A percentile compares a stretch with the other conserved stretches of the same genome.
These are phyloP conservation scores for Clitopilus passeckerianus DNA, from an alignment of 768 basidiomycete species.

Conservation along the genomic window DNA sequence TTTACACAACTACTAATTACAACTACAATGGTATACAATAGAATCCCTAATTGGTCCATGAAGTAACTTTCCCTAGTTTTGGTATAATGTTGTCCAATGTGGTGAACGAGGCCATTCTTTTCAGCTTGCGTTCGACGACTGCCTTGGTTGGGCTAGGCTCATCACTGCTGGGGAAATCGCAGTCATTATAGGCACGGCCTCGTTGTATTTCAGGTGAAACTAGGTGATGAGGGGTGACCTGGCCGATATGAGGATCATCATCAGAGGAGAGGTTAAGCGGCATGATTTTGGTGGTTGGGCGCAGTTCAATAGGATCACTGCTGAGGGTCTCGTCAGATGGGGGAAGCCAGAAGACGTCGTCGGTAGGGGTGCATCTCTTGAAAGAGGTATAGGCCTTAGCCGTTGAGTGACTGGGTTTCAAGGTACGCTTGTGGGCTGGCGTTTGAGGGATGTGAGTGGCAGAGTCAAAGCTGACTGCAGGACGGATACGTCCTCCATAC, in stretches of 20 bases:
- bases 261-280: constrained; percentile 41
- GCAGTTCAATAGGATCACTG: constrained; percentile 2
- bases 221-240: constrained; percentile 66
- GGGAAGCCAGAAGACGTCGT: background rate
- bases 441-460: background rate
- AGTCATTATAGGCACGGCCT: constrained; percentile 18
- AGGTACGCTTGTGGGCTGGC: background rate
- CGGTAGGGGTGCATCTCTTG: background rate
- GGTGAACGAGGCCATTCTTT: constrained; percentile 23
- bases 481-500: background rate
- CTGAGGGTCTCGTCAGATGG: constrained; percentile 4
- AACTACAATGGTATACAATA: background rate
- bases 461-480: background rate
- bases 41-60: background rate
- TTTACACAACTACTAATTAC: background rate
- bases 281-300: background rate
- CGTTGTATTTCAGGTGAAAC: constrained; percentile 56
- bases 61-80: background rate
- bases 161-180: constrained; percentile 37
- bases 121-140: constrained; percentile 31
- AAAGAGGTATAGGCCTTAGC: background rate
- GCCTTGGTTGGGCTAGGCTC: constrained; percentile 48
- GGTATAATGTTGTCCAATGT: background rate
- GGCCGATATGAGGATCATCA: constrained; percentile 58
- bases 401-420: background rate